Evolutionary conservation across 768 basidiomycete genomes (phyloP).

Genomic region (Tulasnella sp.): DNA sequence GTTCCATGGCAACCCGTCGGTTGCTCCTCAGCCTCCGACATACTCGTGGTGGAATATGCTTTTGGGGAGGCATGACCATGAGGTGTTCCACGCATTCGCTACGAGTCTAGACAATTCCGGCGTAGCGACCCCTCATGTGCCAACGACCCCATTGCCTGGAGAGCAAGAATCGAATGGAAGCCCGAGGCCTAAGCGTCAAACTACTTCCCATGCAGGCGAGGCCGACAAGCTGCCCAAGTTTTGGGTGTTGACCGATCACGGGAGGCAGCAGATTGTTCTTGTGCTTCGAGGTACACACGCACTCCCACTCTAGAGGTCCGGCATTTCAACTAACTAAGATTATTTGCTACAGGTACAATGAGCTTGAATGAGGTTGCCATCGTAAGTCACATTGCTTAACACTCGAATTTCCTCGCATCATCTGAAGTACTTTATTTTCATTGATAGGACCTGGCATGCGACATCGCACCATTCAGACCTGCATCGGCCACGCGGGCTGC

Average conservation of each 20-base stretch:
- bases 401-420: background rate
- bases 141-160: slow-evolving; percentile 10
- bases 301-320: background rate
- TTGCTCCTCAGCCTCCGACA: slow-evolving; percentile 16
- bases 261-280: slow-evolving; percentile 60
- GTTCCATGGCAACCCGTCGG: slow-evolving; percentile 16
- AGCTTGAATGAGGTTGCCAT: slow-evolving; percentile 79
- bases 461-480: slow-evolving; percentile 37
- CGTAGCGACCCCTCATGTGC: background rate
- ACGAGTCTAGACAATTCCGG: background rate
- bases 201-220: slow-evolving; percentile 24
- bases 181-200: background rate
- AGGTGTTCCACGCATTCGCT: slow-evolving; percentile 64
- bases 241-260: slow-evolving; percentile 79
- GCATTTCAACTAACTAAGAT: background rate
- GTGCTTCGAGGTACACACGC: slow-evolving; percentile 50
- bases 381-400: slow-evolving; percentile 12
- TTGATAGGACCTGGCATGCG: slow-evolving; percentile 58
- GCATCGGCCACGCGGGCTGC: background rate
- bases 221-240: slow-evolving; percentile 51
- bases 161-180: background rate
- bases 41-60: slow-evolving; percentile 83
- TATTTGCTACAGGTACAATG: slow-evolving; percentile 51
- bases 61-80: slow-evolving; percentile 68
- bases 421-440: background rate